Percentiles rank a stretch among this genome's conserved stretches.
These are phyloP conservation scores for Globisporangium alternatum DNA, from an alignment of 352 stramenopile genomes.

Conservation along the genomic window DNA sequence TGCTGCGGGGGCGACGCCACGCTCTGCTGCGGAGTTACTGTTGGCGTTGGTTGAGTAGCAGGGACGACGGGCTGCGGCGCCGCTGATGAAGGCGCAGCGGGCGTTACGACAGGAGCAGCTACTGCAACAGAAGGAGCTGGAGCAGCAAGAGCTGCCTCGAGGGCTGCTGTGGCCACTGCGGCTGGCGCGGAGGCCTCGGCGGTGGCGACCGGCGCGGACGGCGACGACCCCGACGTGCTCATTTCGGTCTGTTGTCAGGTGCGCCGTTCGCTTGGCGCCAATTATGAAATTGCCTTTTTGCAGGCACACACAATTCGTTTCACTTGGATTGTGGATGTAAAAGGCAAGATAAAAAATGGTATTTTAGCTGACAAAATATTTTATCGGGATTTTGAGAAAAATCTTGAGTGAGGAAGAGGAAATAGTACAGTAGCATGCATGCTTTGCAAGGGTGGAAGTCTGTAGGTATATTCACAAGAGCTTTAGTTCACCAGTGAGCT, in stretches of 20 bases:
- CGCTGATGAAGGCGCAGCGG: not conserved
- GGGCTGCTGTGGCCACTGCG: not conserved
- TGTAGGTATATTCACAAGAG: too few species aligned
- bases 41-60: not conserved
- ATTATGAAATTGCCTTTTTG: not conserved
- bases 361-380: not conserved
- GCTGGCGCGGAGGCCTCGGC: not conserved
- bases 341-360: not conserved
- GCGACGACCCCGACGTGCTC: constrained; percentile 5
- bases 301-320: too few species aligned
- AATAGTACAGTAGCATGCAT: too few species aligned
- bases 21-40: constrained; percentile 1
- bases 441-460: too few species aligned
- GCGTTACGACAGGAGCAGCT: not conserved
- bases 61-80: not conserved
- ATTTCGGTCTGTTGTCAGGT: constrained; percentile 2
- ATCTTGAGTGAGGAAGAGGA: too few species aligned
- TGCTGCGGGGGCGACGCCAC: constrained; percentile 7
- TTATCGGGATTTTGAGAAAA: too few species aligned
- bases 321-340: not conserved
- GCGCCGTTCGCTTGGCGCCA: not conserved
- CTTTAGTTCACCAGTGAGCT: too few species aligned
- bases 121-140: not conserved
- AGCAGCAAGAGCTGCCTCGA: not conserved
- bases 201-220: not conserved